A percentile compares a stretch with the other conserved stretches of the same genome.
These are phyloP conservation scores for Oleoguttula mirabilis DNA, from an alignment of 495 filamentous ascomycete genomes.

Conservation along the genomic window DNA sequence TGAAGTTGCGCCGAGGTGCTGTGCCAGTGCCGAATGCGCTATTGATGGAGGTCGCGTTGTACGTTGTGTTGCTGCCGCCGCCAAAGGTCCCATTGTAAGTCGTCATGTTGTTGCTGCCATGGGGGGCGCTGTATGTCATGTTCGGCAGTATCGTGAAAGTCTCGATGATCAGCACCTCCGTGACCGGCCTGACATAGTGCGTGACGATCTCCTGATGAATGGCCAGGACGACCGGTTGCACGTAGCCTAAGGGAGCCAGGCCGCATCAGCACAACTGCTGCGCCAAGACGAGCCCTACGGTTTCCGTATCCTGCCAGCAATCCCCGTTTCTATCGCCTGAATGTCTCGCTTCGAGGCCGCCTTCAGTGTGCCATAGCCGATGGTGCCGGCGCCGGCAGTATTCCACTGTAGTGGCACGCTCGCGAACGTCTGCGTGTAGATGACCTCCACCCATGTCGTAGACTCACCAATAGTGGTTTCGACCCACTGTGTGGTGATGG, in stretches of 20 bases:
- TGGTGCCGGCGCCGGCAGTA: slow-evolving; percentile 4
- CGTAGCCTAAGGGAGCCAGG: neutral
- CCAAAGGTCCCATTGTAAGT: neutral
- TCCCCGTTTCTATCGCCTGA: slow-evolving; percentile 9
- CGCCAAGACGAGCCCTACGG: too few species aligned
- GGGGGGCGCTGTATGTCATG: neutral
- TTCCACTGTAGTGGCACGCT: slow-evolving; percentile 11
- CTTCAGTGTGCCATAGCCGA: slow-evolving; percentile 16
- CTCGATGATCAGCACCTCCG: slow-evolving; percentile 5
- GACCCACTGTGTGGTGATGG: slow-evolving; percentile 12
- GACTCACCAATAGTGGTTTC: slow-evolving; percentile 3
- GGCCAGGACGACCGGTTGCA: slow-evolving; percentile 2
- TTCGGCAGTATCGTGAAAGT: slow-evolving; percentile 3
- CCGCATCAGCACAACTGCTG: slow-evolving; percentile 4
- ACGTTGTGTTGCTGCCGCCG: neutral
- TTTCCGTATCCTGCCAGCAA: slow-evolving; percentile 16
- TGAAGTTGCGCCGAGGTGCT: neutral
- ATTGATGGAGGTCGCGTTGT: neutral
- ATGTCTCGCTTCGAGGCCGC: slow-evolving; percentile 1
- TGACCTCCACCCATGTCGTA: slow-evolving; percentile 6
- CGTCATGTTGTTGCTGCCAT: slow-evolving; percentile 1
- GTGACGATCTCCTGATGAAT: slow-evolving; percentile 5
- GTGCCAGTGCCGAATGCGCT: neutral
- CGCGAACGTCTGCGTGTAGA: slow-evolving; percentile 20
- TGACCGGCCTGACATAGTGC: slow-evolving; percentile 5